Percentiles rank a stretch among this genome's conserved stretches.
Evolutionary conservation across 805 yeast genomes (phyloP).

Genomic region (Wickerhamomyces bovis): DNA sequence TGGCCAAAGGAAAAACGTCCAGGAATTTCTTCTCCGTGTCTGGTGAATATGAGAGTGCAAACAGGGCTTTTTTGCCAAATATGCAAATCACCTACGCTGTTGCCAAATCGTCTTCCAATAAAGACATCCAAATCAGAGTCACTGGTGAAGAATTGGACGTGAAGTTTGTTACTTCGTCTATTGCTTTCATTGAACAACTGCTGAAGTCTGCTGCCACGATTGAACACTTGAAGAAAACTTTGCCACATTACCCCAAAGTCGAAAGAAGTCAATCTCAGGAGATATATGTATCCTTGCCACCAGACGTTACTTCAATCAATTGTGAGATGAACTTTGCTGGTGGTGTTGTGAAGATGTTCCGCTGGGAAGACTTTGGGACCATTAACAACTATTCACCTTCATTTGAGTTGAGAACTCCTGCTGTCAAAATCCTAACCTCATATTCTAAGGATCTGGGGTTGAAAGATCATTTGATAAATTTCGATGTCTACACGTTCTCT

Average conservation of each 20-base stretch:
- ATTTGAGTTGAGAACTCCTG: conserved; percentile 68
- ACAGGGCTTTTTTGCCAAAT: conserved; percentile 63
- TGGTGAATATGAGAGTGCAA: conserved; percentile 42
- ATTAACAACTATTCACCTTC: conserved; percentile 37
- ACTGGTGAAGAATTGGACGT: conserved; percentile 70
- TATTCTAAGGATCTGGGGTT: conserved; percentile 39
- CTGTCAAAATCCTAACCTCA: conserved; percentile 50
- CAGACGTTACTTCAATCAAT: conserved; percentile 35
- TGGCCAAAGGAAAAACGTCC: conserved; percentile 56
- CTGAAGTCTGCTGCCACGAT: conserved; percentile 41
- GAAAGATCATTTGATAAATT: conserved; percentile 39
- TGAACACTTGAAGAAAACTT: conserved; percentile 27
- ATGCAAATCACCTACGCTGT: conserved; percentile 52
- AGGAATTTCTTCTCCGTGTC: conserved; percentile 41
- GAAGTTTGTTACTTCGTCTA: conserved; percentile 50
- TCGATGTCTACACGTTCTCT: conserved; percentile 55
- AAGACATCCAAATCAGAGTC: conserved; percentile 43
- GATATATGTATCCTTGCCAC: conserved; percentile 13
- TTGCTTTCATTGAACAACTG: conserved; percentile 47
- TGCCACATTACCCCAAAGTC: conserved; percentile 8
- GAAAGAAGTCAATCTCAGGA: conserved; percentile 5
- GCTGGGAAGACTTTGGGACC: conserved; percentile 34
- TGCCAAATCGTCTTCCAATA: conserved; percentile 19
- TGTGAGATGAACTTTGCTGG: conserved; percentile 61
- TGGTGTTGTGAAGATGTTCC: conserved; percentile 44